Evolutionary conservation across 176 grass and related monocot genomes (phyloP), one percentile per base, ranked within the genome.

Genomic region (Stipa capillata): DNA sequence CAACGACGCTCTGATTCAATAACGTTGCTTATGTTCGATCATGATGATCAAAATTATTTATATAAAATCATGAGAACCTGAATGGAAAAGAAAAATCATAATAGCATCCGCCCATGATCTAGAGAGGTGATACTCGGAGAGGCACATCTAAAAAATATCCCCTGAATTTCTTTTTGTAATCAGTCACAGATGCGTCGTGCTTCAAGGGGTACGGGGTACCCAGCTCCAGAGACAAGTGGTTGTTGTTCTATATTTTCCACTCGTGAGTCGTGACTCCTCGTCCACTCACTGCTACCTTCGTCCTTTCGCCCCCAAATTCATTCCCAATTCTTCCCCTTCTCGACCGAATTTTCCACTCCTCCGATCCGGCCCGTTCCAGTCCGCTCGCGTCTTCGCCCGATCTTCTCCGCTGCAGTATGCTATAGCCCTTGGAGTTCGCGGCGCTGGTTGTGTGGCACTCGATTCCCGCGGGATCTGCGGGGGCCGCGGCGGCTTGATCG

Each of bases 381-480:
- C 27, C 54, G 37, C 37, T 31, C 18, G 37, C 54, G 24, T 44
- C 54, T n/a, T 37, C 5, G 32, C 25, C 37, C 37, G 24, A 76
- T 44, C 25, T 25, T 5, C 25, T 58, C 35, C 35, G 13, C 35
- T 44, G 56, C 74, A 23, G 12, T 10, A 77, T 77, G 74, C 40
- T 48, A 48, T 77, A 77, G 57, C 43, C 57, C 27, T 27, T 23
- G 74, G 56, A 62, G 28, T 21, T 12, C 20, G 57, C 0, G 27
- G 57, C 15, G 41, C 37, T 47, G 40, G 41, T 23, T 56, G 53
- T 56, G 8, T 28, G 41, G 7, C 41, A 14, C 29, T 77, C 41
- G 74, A 24, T 62, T 48, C 39, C 56, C 29, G 57, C 20, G 56
- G 56, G 74, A 77, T 77, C 74, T 47, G 74, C 74, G 17, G 39